Evolutionary conservation across 148 eudicot species (phyloP).

Genomic region (Nepenthes mirabilis): DNA sequence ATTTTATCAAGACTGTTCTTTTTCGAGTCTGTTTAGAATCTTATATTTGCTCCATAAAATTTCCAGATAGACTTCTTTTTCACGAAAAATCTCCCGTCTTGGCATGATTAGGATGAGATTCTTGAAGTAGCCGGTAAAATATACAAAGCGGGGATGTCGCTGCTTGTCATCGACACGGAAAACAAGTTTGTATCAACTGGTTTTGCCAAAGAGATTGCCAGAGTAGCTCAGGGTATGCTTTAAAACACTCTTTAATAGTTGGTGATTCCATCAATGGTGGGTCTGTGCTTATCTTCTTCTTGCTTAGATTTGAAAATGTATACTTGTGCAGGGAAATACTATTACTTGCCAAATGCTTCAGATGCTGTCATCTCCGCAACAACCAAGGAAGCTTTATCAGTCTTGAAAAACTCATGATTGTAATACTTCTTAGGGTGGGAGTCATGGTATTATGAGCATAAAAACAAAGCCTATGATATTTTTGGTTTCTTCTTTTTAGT

Average conservation of each 20-base stretch:
- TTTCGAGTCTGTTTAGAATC: too few species aligned
- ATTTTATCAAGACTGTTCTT: too few species aligned
- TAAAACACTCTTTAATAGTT: background rate
- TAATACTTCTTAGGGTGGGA: too few species aligned
- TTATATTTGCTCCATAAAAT: too few species aligned
- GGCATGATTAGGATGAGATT: slow-evolving; percentile 64
- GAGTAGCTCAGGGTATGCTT: slow-evolving; percentile 82
- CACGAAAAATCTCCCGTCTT: background rate
- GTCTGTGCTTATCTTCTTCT: background rate
- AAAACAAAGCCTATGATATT: too few species aligned
- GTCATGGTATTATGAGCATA: too few species aligned
- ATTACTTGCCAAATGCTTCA: slow-evolving; percentile 96
- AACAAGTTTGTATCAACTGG: slow-evolving; percentile 98
- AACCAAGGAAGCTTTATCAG: slow-evolving; percentile 80
- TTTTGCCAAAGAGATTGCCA: slow-evolving; percentile 94
- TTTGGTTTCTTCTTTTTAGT: too few species aligned
- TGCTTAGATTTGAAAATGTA: background rate
- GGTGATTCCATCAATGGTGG: background rate
- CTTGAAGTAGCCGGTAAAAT: slow-evolving; percentile 95
- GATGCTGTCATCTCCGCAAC: slow-evolving; percentile 92
- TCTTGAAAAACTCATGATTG: slow-evolving; percentile 55
- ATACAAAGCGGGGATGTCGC: slow-evolving; percentile 93
- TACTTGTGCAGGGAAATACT: slow-evolving; percentile 75
- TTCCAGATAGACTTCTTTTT: background rate
- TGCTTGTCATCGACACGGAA: slow-evolving; percentile 93